These are phyloP conservation scores for Furcasterigmium sp. DNA, from an alignment of 2,329 filamentous ascomycete species.

Conservation along the genomic window DNA sequence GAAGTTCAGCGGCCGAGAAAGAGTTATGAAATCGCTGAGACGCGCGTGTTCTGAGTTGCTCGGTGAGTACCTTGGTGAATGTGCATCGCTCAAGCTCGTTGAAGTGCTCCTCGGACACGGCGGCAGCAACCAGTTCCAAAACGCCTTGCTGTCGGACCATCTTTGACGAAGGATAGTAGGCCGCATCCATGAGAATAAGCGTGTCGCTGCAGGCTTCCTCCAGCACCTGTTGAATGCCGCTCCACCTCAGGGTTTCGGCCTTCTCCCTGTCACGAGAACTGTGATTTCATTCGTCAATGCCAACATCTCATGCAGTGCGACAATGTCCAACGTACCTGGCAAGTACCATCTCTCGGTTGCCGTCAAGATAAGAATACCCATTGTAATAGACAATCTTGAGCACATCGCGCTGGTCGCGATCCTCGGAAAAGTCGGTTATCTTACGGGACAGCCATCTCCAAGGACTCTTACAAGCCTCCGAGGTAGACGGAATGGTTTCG, in stretches of 20 bases:
- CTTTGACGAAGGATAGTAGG: conserved; percentile 50
- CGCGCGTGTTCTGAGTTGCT: conserved; percentile 43
- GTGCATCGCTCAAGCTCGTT: conserved; percentile 40
- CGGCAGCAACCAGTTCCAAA: conserved; percentile 51
- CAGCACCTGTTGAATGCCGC: conserved; percentile 48
- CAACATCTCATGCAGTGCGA: no score
- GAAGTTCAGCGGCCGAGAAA: conserved; percentile 47
- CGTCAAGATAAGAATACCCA: conserved; percentile 49
- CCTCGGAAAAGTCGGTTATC: conserved; percentile 47
- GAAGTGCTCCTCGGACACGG: conserved; percentile 46
- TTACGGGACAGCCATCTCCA: conserved; percentile 49
- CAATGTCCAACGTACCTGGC: conserved; percentile 37
- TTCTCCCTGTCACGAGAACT: conserved; percentile 43
- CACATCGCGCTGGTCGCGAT: conserved; percentile 48
- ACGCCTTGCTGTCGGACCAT: conserved; percentile 48
- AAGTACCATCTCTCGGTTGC: conserved; percentile 51
- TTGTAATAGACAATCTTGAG: conserved; percentile 56
- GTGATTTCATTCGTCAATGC: conserved; percentile 6
- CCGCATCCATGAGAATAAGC: conserved; percentile 53
- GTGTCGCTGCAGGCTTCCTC: conserved; percentile 52
- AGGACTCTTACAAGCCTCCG: conserved; percentile 41
- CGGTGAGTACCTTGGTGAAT: conserved; percentile 46
- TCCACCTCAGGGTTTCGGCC: conserved; percentile 48
- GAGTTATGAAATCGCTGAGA: conserved; percentile 34
- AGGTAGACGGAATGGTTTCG: conserved; percentile 42